These are phyloP conservation scores for Dalbergia cultrata DNA, from an alignment of 306 rosid species.

Conservation along the genomic window DNA sequence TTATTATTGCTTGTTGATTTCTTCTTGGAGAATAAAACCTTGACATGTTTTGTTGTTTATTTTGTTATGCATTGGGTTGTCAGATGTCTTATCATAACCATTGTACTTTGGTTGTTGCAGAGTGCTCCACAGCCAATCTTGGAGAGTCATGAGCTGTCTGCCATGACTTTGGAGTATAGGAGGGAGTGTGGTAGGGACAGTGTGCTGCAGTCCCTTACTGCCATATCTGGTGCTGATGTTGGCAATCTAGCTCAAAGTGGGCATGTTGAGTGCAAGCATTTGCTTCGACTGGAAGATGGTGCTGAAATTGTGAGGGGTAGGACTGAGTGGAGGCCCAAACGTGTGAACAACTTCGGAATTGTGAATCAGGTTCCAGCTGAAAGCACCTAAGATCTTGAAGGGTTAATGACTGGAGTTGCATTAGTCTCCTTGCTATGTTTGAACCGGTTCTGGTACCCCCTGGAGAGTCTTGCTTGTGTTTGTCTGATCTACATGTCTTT, in stretches of 20 bases:
- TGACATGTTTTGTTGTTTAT: slow-evolving; percentile 22
- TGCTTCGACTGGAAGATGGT: slow-evolving; percentile 89
- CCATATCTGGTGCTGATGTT: slow-evolving; percentile 63
- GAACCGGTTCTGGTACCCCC: slow-evolving; percentile 38
- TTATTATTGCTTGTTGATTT: slow-evolving; percentile 13
- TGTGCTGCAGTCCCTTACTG: slow-evolving; percentile 83
- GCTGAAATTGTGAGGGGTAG: slow-evolving; percentile 92
- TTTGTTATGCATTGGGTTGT: slow-evolving; percentile 20
- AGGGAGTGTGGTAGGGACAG: slow-evolving; percentile 99
- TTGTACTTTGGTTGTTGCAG: slow-evolving; percentile 59
- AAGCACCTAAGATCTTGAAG: slow-evolving; percentile 53
- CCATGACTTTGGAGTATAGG: slow-evolving; percentile 91
- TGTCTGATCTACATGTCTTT: slow-evolving; percentile 56
- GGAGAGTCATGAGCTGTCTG: slow-evolving; percentile 90
- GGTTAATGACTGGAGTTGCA: slow-evolving; percentile 50
- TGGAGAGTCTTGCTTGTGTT: slow-evolving; percentile 66
- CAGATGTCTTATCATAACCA: slow-evolving; percentile 9
- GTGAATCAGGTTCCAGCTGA: slow-evolving; percentile 67
- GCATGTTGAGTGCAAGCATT: slow-evolving; percentile 84
- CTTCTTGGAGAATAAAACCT: slow-evolving; percentile 2
- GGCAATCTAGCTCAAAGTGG: slow-evolving; percentile 66
- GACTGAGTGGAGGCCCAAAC: slow-evolving; percentile 93
- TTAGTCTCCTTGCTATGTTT: slow-evolving; percentile 42
- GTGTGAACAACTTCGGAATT: slow-evolving; percentile 56
- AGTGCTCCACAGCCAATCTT: slow-evolving; percentile 91